These are phyloP conservation scores for Trichoderma atroviride DNA, from an alignment of 2,329 filamentous ascomycete species.

Conservation along the genomic window DNA sequence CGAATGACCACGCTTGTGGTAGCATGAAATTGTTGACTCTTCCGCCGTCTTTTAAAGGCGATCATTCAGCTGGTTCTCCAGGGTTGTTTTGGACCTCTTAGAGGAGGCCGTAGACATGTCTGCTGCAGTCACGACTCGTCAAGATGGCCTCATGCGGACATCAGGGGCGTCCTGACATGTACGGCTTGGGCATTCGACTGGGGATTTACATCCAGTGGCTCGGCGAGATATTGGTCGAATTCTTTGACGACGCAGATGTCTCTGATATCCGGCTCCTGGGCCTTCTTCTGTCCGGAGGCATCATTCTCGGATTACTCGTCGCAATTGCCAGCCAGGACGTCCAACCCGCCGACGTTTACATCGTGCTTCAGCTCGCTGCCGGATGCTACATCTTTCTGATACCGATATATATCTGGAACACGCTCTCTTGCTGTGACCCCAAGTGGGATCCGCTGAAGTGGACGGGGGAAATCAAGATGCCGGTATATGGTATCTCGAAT, in stretches of 20 bases:
- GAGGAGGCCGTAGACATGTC: background rate
- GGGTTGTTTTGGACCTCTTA: background rate
- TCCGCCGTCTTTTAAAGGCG: background rate
- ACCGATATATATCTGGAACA: conserved; percentile 41
- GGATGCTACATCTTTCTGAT: conserved; percentile 42
- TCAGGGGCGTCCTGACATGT: conserved; percentile 37
- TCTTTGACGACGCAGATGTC: conserved; percentile 36
- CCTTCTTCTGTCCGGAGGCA: conserved; percentile 37
- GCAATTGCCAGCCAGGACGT: conserved; percentile 32
- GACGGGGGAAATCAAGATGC: conserved; percentile 34
- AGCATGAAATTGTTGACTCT: conserved; percentile 28
- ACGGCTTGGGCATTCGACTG: conserved; percentile 42
- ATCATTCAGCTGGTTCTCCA: background rate
- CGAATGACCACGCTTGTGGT: conserved; percentile 3
- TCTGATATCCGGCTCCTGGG: conserved; percentile 39
- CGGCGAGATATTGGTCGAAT: conserved; percentile 38
- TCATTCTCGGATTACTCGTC: conserved; percentile 37
- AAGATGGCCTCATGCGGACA: conserved; percentile 34
- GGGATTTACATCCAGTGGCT: conserved; percentile 45
- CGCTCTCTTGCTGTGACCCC: conserved; percentile 37
- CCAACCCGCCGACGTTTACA: conserved; percentile 27
- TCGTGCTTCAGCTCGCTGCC: conserved; percentile 29
- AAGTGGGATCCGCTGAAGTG: conserved; percentile 38
- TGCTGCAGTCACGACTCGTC: background rate
- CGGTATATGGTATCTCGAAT: conserved; percentile 34